These are phyloP conservation scores for Halenospora varia DNA, from an alignment of 495 filamentous ascomycete genomes.

Conservation along the genomic window DNA sequence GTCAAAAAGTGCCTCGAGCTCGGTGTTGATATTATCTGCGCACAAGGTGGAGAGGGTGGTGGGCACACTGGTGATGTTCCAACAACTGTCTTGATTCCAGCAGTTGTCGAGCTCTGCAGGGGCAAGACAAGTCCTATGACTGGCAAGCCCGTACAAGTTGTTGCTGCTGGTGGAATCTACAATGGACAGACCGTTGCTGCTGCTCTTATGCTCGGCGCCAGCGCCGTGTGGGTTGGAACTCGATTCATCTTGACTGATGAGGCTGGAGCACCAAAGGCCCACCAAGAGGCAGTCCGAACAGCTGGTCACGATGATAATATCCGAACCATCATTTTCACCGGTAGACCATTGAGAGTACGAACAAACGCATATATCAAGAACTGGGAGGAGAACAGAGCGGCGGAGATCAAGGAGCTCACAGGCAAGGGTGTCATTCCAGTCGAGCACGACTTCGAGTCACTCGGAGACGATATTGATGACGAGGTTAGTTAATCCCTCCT, in stretches of 20 bases:
- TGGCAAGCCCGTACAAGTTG: constrained; percentile 78
- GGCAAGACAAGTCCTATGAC: constrained; percentile 83
- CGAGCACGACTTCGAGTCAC: constrained; percentile 87
- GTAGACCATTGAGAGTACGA: constrained; percentile 87
- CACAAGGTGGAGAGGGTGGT: constrained; percentile 88
- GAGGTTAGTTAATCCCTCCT: too few relatives aligned
- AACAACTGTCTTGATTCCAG: constrained; percentile 83
- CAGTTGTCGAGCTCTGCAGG: constrained; percentile 78
- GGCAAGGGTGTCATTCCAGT: constrained; percentile 86
- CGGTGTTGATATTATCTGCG: constrained; percentile 88
- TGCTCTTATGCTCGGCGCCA: constrained; percentile 86
- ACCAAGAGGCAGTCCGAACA: constrained; percentile 95
- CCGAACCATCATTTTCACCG: constrained; percentile 97
- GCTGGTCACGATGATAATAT: constrained; percentile 91
- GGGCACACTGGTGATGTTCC: constrained; percentile 91
- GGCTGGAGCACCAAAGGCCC: constrained; percentile 86
- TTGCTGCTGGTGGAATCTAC: constrained; percentile 92
- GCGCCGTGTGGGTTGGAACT: constrained; percentile 93
- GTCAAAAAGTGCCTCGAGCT: constrained; percentile 87
- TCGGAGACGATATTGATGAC: constrained; percentile 54
- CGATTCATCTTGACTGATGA: constrained; percentile 92
- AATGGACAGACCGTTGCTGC: constrained; percentile 90
- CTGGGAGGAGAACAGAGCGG: constrained; percentile 88
- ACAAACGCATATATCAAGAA: constrained; percentile 89
- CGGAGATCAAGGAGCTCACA: constrained; percentile 90